Percentiles rank a stretch among this genome's conserved stretches.
phyloP scores from a whole-genome alignment of 768 basidiomycete genomes.

The Kwoniella shandongensis region DNA sequence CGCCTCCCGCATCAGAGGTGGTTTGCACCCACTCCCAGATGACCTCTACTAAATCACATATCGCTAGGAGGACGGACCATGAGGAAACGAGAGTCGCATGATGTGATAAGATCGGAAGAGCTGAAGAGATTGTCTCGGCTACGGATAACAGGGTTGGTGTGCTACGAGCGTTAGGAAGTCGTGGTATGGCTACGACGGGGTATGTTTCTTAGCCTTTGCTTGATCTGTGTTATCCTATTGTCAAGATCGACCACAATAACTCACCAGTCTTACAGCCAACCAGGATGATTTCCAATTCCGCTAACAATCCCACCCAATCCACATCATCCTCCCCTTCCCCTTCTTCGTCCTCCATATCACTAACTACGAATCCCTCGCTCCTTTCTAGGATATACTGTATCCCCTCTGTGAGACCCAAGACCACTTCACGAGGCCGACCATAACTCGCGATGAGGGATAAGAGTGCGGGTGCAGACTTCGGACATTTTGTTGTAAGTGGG shows the following conservation, averaged over 20 bases:
- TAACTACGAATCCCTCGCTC: slow-evolving; percentile 24
- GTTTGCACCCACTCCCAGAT: slow-evolving; percentile 17
- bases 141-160: slow-evolving; percentile 31
- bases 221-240: slow-evolving; percentile 4
- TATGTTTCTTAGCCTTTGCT: background rate
- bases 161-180: slow-evolving; percentile 22
- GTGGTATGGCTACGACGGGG: slow-evolving; percentile 2
- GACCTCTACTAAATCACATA: slow-evolving; percentile 6
- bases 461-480: background rate
- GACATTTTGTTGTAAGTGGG: slow-evolving; percentile 1
- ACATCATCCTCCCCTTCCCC: slow-evolving; percentile 3
- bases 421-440: slow-evolving; percentile 22
- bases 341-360: slow-evolving; percentile 26
- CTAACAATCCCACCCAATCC: background rate
- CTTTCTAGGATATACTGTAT: slow-evolving; percentile 25
- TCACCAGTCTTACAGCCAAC: slow-evolving; percentile 6
- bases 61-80: background rate
- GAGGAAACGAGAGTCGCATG: slow-evolving; percentile 14
- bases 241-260: background rate
- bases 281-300: slow-evolving; percentile 8
- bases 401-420: slow-evolving; percentile 28
- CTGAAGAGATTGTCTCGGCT: slow-evolving; percentile 11
- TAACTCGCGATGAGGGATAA: slow-evolving; percentile 2
- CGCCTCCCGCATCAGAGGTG: slow-evolving; percentile 20
- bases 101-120: slow-evolving; percentile 16